Evolutionary conservation across 2,329 filamentous ascomycete genomes (phyloP).

Genomic region (Aspergillus intermedius): DNA sequence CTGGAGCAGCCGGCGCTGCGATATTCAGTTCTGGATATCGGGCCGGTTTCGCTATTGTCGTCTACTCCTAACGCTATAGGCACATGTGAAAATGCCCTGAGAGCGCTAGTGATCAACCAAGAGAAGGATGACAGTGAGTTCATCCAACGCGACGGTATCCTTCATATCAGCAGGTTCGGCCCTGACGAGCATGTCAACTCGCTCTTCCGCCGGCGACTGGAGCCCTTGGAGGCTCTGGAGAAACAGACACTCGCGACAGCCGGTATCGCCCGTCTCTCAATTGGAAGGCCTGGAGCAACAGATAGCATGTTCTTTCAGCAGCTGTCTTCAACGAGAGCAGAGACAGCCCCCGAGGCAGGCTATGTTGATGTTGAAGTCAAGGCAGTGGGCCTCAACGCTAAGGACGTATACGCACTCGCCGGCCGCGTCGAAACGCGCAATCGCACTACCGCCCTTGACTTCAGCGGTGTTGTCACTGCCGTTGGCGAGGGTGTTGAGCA

Average conservation of each 20-base stretch:
- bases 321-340: not conserved
- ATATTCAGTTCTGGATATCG: not conserved
- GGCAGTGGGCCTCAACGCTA: slow-evolving; percentile 9
- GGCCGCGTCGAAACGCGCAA: slow-evolving; percentile 6
- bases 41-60: not conserved
- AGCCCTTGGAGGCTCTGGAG: not conserved
- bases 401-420: slow-evolving; percentile 8
- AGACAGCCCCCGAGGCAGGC: not conserved
- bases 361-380: slow-evolving; percentile 9
- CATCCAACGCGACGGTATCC: slow-evolving; percentile 2
- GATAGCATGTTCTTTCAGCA: not conserved
- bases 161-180: slow-evolving; percentile 7
- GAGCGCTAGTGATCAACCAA: not conserved
- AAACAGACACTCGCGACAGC: not conserved
- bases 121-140: slow-evolving; percentile 6
- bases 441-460: not conserved
- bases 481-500: slow-evolving; percentile 3
- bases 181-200: slow-evolving; percentile 9
- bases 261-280: not conserved
- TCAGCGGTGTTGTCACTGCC: slow-evolving; percentile 2
- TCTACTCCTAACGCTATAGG: slow-evolving; percentile 1
- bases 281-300: not conserved
- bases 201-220: slow-evolving; percentile 1
- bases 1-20: slow-evolving; percentile 9
- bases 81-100: not conserved